A percentile compares a stretch with the other conserved stretches of the same genome.
These are phyloP conservation scores for Halophytophthora polymorphica DNA, from an alignment of 352 stramenopile species.

Conservation along the genomic window DNA sequence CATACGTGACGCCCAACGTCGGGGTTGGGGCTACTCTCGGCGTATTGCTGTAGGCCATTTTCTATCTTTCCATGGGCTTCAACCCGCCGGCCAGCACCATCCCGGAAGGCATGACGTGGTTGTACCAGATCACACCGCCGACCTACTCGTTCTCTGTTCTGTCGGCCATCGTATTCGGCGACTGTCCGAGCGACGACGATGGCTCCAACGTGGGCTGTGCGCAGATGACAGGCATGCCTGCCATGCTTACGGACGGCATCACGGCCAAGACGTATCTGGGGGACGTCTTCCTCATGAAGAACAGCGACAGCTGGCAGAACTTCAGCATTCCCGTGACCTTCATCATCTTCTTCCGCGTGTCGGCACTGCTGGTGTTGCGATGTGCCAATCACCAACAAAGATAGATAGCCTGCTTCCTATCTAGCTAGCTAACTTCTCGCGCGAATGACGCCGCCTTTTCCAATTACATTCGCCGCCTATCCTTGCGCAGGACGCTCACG, in stretches of 20 bases:
- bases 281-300: slow-evolving; percentile 17
- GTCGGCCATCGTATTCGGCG: slow-evolving; percentile 18
- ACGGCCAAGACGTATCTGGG: slow-evolving; percentile 21
- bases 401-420: no score
- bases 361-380: slow-evolving; percentile 30
- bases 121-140: slow-evolving; percentile 23
- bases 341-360: slow-evolving; percentile 31
- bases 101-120: slow-evolving; percentile 23
- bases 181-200: slow-evolving; percentile 17
- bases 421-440: no score
- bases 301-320: slow-evolving; percentile 18
- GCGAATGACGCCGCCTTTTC: no score
- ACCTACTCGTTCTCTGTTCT: slow-evolving; percentile 21
- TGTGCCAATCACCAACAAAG: slow-evolving; percentile 40
- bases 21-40: slow-evolving; percentile 12
- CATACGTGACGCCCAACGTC: slow-evolving; percentile 17
- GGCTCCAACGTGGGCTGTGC: slow-evolving; percentile 9
- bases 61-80: slow-evolving; percentile 31
- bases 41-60: slow-evolving; percentile 19
- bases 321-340: slow-evolving; percentile 7
- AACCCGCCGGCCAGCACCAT: slow-evolving; percentile 23
- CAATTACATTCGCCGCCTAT: no score
- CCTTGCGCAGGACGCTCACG: no score
- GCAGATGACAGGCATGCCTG: slow-evolving; percentile 10
- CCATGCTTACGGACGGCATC: slow-evolving; percentile 1